Evolutionary conservation across 2,329 filamentous ascomycete species (phyloP).

Genomic region (Karstenula rhodostoma): DNA sequence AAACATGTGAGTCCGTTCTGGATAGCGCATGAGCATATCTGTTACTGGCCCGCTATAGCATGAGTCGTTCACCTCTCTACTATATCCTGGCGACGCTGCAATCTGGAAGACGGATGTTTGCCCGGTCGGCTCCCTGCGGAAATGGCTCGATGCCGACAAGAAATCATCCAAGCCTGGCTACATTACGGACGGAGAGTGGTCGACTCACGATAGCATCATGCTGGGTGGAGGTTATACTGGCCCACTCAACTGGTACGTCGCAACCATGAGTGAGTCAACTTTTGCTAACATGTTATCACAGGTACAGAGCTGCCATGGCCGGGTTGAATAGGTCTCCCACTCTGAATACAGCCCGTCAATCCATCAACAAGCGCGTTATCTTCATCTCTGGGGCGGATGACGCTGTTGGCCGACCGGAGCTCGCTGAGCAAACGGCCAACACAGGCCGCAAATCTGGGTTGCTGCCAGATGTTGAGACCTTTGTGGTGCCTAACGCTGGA

Average conservation of each 20-base stretch:
- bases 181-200: constrained; percentile 11
- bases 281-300: background rate
- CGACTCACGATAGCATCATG: constrained; percentile 13
- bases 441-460: background rate
- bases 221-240: constrained; percentile 1
- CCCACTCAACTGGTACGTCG: constrained; percentile 12
- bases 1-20: background rate
- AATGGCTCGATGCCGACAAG: constrained; percentile 12
- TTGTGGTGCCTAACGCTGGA: background rate
- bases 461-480: constrained; percentile 2
- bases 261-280: background rate
- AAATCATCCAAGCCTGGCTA: constrained; percentile 1
- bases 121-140: constrained; percentile 12
- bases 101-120: constrained; percentile 16
- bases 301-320: constrained; percentile 5
- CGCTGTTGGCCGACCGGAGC: constrained; percentile 2
- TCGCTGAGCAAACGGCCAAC: constrained; percentile 1
- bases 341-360: background rate
- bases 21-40: background rate
- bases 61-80: constrained; percentile 9
- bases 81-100: background rate
- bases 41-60: background rate
- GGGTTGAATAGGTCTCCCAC: background rate
- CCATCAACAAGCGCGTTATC: background rate
- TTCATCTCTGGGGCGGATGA: constrained; percentile 2